Conservation (phyloP, 2,329 filamentous ascomycete species). For the Thyridium curvatum region DNA sequence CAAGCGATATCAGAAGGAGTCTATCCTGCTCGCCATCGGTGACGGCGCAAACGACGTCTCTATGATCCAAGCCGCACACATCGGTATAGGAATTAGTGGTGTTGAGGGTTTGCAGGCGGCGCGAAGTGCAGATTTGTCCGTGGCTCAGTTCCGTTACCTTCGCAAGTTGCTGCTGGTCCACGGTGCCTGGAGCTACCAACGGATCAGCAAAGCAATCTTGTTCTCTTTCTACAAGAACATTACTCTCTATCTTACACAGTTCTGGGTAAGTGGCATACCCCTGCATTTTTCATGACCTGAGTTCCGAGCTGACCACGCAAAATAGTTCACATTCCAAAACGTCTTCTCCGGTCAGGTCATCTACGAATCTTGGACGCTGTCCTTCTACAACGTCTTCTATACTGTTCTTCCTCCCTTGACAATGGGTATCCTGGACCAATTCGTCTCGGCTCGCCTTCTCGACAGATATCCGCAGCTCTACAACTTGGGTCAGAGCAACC, state of each 20-base stretch:
- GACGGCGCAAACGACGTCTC: slow-evolving; percentile 99
- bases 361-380: slow-evolving; percentile 98
- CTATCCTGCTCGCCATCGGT: slow-evolving; percentile 89
- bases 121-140: slow-evolving; percentile 89
- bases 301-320: slow-evolving; percentile 17
- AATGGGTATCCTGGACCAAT: slow-evolving; percentile 95
- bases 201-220: slow-evolving; percentile 91
- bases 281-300: not conserved
- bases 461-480: slow-evolving; percentile 97
- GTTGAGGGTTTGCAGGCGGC: slow-evolving; percentile 95
- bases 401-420: slow-evolving; percentile 90
- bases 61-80: slow-evolving; percentile 98
- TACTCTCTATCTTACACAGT: slow-evolving; percentile 96
- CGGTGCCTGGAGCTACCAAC: slow-evolving; percentile 95
- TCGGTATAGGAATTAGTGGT: slow-evolving; percentile 95
- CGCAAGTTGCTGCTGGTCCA: slow-evolving; percentile 92
- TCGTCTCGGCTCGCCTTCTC: slow-evolving; percentile 86
- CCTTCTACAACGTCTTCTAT: slow-evolving; percentile 98
- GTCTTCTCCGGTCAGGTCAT: slow-evolving; percentile 96
- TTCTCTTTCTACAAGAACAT: slow-evolving; percentile 99
- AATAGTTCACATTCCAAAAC: slow-evolving; percentile 94
- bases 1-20: slow-evolving; percentile 82
- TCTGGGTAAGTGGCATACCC: slow-evolving; percentile 64
- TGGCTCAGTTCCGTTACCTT: slow-evolving; percentile 91
- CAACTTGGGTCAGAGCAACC: slow-evolving; percentile 82